Base-by-base conservation (phyloP, 1,284 basidiomycete species). In the Fistulinella staudtii region DNA sequence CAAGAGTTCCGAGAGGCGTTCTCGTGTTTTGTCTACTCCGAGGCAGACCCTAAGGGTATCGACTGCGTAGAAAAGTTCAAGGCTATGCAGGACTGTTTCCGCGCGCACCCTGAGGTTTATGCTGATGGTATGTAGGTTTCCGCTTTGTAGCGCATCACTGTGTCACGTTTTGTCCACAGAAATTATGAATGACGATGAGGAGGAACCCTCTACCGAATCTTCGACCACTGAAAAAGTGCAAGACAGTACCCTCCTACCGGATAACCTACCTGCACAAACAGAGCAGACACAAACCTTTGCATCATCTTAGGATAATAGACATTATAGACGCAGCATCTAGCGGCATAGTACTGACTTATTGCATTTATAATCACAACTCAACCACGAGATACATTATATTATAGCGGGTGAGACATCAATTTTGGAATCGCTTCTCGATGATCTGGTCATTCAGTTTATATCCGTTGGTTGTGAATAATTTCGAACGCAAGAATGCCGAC, bases 21-120 rank as follows among this genome's bases (percentile, higher is more conserved):
- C 72, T 92, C 91, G 31, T 99, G 95, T 72, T 99, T 99, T 58
- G 83, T 99, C 5, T 89, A 82, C 67, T 94, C 90, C 8, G 93
- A 97, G 63, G 79, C 83, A 45, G 96, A 99, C 60, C 95, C 95
- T 2, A 99, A 99, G 72, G 95, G 95, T 8, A 89, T 98, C 46
- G 89, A 99, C 58, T 99, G 95, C 57, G 89, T 99, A 17, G 96
- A 97, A 56, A 93, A 90, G 72, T 99, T 99, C 78, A 89, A 93
- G 72, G 81, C 73, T 15, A 99, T 99, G 95, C 95, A 99, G 69
- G 85, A 89, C 53, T 99, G 95, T 75, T 99, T 99, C 77, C 81
- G 93, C 57, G 83, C 82, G 55, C 91, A 99, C 68, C 96, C 95
- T 0, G 95, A 98, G 27, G 76, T 93, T 27, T 99, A 99, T 66